These are phyloP conservation scores for Xylaria sp. DNA, from an alignment of 2,329 filamentous ascomycete genomes.

Conservation along the genomic window DNA sequence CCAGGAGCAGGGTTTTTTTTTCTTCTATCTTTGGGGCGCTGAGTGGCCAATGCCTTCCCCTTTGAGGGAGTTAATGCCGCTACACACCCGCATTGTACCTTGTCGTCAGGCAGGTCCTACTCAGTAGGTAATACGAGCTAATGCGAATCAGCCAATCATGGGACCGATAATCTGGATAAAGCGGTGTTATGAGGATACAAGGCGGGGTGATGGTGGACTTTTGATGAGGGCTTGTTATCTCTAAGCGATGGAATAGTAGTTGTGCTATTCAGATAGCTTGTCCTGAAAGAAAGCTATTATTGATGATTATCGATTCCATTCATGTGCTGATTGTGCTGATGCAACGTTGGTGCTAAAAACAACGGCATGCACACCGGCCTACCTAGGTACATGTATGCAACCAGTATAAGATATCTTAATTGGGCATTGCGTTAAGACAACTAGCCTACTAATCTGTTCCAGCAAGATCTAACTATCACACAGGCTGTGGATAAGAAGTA, in stretches of 20 bases:
- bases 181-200: not conserved
- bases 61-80: slow-evolving; percentile 1
- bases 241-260: not conserved
- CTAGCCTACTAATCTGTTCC: too few species aligned
- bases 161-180: not conserved
- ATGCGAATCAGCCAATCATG: not conserved
- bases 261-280: not conserved
- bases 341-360: not conserved
- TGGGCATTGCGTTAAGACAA: too few species aligned
- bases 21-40: not conserved
- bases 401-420: too few species aligned
- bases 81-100: not conserved
- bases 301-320: not conserved
- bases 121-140: not conserved
- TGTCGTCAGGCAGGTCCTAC: not conserved
- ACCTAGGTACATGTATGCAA: too few species aligned
- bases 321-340: not conserved
- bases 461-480: too few species aligned
- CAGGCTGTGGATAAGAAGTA: too few species aligned
- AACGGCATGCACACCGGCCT: too few species aligned
- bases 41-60: slow-evolving; percentile 16
- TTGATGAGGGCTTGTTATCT: not conserved
- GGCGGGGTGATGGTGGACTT: not conserved
- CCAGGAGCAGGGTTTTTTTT: slow-evolving; percentile 20
- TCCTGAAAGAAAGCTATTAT: not conserved